These are phyloP conservation scores for Suillus americanus DNA, from an alignment of 768 basidiomycete species.

Conservation along the genomic window DNA sequence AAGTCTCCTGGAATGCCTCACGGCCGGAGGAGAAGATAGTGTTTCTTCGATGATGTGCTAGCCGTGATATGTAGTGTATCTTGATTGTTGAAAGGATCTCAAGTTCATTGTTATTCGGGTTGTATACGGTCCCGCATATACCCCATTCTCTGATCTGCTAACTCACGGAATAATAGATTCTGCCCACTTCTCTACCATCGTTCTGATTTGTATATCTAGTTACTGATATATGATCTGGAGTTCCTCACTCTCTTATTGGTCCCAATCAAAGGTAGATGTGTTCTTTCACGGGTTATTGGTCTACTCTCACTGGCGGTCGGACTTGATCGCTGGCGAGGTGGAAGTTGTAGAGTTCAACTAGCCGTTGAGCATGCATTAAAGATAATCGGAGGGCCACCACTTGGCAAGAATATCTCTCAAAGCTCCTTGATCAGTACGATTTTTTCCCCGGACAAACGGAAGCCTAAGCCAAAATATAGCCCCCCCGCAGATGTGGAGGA, in stretches of 20 bases:
- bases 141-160: neutral
- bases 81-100: neutral
- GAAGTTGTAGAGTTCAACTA: constrained; percentile 63
- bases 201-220: neutral
- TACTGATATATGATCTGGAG: too few species aligned
- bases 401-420: too few species aligned
- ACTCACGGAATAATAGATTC: neutral
- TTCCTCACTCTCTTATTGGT: too few species aligned
- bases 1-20: constrained; percentile 18
- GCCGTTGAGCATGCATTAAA: too few species aligned
- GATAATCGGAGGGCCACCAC: too few species aligned
- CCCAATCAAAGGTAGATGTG: too few species aligned
- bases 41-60: neutral
- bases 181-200: neutral
- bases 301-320: constrained; percentile 71
- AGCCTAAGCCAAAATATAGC: too few species aligned
- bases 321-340: constrained; percentile 66
- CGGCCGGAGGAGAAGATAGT: neutral
- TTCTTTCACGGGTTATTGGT: constrained; percentile 70
- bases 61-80: neutral
- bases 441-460: too few species aligned
- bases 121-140: neutral
- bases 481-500: too few species aligned
- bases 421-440: too few species aligned
- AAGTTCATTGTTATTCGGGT: neutral